Evolutionary conservation across 2,329 filamentous ascomycete genomes (phyloP).

Genomic region (Apiospora pterosperma): DNA sequence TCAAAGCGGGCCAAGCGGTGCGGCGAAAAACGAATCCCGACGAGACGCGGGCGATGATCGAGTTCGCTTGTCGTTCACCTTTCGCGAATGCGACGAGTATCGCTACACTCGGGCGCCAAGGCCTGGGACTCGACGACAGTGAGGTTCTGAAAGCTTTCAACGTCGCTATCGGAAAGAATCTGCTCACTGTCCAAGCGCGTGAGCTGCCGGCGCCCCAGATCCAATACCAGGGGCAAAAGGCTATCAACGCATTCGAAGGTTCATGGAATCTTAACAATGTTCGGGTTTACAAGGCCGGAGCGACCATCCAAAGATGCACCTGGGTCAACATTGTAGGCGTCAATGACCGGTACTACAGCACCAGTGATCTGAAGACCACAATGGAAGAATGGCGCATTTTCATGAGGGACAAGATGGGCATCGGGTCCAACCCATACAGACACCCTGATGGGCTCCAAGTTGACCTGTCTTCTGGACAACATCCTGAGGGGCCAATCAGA

Average conservation of each 20-base stretch:
- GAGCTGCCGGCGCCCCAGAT: conserved; percentile 61
- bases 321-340: conserved; percentile 34
- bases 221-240: conserved; percentile 45
- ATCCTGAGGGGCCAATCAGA: background rate
- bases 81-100: conserved; percentile 66
- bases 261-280: conserved; percentile 66
- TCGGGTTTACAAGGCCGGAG: conserved; percentile 51
- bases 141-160: conserved; percentile 38
- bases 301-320: conserved; percentile 45
- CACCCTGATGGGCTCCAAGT: background rate
- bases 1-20: conserved; percentile 63
- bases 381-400: conserved; percentile 34
- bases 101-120: conserved; percentile 48
- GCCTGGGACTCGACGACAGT: conserved; percentile 55
- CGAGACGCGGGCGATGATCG: conserved; percentile 68
- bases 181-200: conserved; percentile 72
- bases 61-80: conserved; percentile 66
- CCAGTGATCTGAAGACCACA: background rate
- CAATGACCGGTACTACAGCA: background rate
- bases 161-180: conserved; percentile 52
- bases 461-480: background rate
- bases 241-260: conserved; percentile 40
- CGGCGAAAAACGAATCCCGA: conserved; percentile 54
- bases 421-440: conserved; percentile 17
- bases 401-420: conserved; percentile 34